Percentiles rank a stretch among this genome's conserved stretches.
phyloP scores from a whole-genome alignment of 106 monocot genomes.

The Dendrobium nobile region DNA sequence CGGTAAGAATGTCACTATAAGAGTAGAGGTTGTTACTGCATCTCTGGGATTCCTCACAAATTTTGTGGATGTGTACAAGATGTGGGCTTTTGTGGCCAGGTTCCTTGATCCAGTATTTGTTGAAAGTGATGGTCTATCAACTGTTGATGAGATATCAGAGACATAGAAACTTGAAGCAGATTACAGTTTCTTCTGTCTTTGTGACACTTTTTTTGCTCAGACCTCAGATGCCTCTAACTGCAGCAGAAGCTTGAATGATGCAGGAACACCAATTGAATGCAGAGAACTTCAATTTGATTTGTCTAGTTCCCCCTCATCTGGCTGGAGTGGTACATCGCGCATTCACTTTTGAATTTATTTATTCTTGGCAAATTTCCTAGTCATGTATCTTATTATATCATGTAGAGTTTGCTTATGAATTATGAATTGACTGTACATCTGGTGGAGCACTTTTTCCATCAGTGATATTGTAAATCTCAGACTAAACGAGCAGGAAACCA shows the following conservation, averaged over 20 bases:
- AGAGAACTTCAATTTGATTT: neutral
- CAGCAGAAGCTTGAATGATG: neutral
- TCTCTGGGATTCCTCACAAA: constrained; percentile 83
- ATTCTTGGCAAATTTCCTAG: constrained; percentile 36
- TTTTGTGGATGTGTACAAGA: constrained; percentile 81
- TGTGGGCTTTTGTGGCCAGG: constrained; percentile 81
- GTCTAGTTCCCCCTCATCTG: constrained; percentile 4
- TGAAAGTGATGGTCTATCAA: constrained; percentile 44
- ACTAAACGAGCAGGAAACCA: neutral
- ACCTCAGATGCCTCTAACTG: neutral
- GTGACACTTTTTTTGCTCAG: neutral
- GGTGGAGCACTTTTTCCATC: neutral
- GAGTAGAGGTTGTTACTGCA: constrained; percentile 80
- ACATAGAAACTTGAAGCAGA: constrained; percentile 10
- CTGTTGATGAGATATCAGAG: constrained; percentile 38
- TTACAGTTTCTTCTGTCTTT: neutral
- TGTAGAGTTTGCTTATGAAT: constrained; percentile 39
- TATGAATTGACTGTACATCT: constrained; percentile 13
- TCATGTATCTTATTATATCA: constrained; percentile 17
- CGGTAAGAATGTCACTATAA: constrained; percentile 28
- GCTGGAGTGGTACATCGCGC: neutral
- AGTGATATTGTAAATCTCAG: neutral
- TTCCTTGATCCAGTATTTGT: constrained; percentile 70
- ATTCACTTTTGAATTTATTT: constrained; percentile 27
- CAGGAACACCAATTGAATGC: neutral